Evolutionary conservation across 2,329 filamentous ascomycete species (phyloP), one percentile per base, ranked within the genome.

Genomic region (Arthrobotrys conoides): DNA sequence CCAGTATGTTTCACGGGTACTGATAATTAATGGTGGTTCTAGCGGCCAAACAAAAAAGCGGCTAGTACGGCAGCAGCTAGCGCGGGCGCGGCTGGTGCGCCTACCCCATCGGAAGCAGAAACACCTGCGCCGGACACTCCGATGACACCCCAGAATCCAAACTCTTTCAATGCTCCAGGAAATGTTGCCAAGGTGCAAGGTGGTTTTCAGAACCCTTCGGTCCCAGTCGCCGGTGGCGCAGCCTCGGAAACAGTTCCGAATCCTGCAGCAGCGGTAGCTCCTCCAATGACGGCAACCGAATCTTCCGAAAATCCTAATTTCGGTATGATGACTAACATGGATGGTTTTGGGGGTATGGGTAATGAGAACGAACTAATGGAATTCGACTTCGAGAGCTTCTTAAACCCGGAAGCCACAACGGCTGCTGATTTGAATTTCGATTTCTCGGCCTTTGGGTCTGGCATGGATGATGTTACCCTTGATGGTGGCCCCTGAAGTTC

Each of bases 331-430:
- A 33, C 44, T 18, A 65, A 78, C 14, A 38, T 76, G 27, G 66
- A 53, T 18, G 53, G 61, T 1, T 70, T 78, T n/a, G 66, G 63
- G 12, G 5, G 38, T 14, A 75, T 75, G 44, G 44, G 48, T 10
- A 65, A 63, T 51, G 67, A 65, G n/a, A 57, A 63, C 27, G 68
- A 71, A 20, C 68, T 78, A 10, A 78, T 72, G 73, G 73, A 78
- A 22, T 91, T 91, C 83, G 89, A 91, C 83, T 91, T 91, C 83
- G 90, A 91, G 82, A 89, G 88, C 16, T 91, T 91, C 85, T 85
- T 91, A 66, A 89, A 90, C 81, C 66, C 66, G 27, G 72, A 76
- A 20, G 66, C 59, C 2, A 89, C 87, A 30, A 85, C 84, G 6
- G 82, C 86, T 46, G 85, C 57, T 20, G 73, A 77, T 63, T 27